Evolutionary conservation across 345 rosid species (phyloP), one percentile per base, ranked within the genome.

Genomic region (Syzygium grande): DNA sequence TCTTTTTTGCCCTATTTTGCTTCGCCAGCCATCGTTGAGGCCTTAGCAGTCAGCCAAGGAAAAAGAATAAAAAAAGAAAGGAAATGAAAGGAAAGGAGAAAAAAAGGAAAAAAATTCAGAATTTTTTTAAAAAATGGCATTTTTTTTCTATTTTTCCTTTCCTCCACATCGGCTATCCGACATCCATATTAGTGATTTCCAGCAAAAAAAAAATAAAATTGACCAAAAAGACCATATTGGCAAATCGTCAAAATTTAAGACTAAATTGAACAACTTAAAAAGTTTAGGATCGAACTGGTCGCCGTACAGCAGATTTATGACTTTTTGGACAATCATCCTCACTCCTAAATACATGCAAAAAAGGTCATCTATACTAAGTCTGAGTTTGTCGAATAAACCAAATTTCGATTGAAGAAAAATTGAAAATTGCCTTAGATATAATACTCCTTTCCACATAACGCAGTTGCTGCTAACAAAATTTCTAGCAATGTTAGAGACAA

Each of bases 161-260:
- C 9, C 41, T 6, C 6, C 41, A 23, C 2, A 65, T 30, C 3
- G 1, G 11, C 30, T 17, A 3, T 4, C 0, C 0, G 2, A 30
- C 5, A 0, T 29, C 21, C 11, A 73, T 5, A 1, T 38, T 38
- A 19, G 41, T 38, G 14, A 38, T 73, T 73, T 73, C 6, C 11
- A 73, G 19, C 13, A 4, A 59, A 59, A 58, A 25, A 59, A 59
- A 68, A 19, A 68, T 3, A 59, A 68, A 19, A 68, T 3, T 0
- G 43, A 43, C 9, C 1, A 65, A 0, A 30, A 65, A 4, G 12
- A 8, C 25, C 6, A 11, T 0, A 0, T 34, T 38, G 3, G 10
- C 8, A 73, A 73, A 68, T 17, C 7, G 4, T 17, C 10, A 68
- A 34, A 68, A 11, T 13, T 27, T 61, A 61, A 5, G 73, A 6